Percentiles rank a stretch among this genome's conserved stretches.
Evolutionary conservation across 78 protist species (phyloP).

Genomic region (Cyanophora paradoxa): DNA sequence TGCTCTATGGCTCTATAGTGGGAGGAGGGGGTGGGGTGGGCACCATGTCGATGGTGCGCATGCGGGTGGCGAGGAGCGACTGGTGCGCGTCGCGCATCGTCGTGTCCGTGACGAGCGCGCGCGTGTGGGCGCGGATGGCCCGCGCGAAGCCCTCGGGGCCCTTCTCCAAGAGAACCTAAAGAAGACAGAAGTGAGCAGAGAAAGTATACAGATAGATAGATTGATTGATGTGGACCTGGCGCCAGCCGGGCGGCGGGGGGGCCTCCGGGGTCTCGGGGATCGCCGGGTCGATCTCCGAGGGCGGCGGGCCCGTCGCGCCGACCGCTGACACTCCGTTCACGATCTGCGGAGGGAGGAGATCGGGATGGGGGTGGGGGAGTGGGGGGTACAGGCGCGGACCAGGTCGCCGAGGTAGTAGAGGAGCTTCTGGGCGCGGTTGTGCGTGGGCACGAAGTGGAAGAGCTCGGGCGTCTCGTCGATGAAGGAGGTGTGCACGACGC

Average conservation of each 20-base stretch:
- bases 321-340: no score
- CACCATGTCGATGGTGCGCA: constrained; percentile 66
- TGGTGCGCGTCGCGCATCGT: constrained; percentile 88
- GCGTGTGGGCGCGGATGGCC: constrained; percentile 24
- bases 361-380: neutral
- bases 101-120: constrained; percentile 69
- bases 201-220: neutral
- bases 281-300: neutral
- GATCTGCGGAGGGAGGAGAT: neutral
- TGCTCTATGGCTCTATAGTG: no score
- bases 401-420: constrained; percentile 48
- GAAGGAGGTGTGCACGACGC: constrained; percentile 1
- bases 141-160: constrained; percentile 63
- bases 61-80: constrained; percentile 76
- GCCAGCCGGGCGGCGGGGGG: neutral
- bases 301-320: neutral
- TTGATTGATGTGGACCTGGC: neutral
- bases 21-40: no score
- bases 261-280: neutral
- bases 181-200: neutral
- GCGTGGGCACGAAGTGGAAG: constrained; percentile 5
- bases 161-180: constrained; percentile 1
- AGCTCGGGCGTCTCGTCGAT: constrained; percentile 26
- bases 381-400: neutral
- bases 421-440: constrained; percentile 42